phyloP scores from a whole-genome alignment of 345 rosid genomes.

The Pelargonium nanum region DNA sequence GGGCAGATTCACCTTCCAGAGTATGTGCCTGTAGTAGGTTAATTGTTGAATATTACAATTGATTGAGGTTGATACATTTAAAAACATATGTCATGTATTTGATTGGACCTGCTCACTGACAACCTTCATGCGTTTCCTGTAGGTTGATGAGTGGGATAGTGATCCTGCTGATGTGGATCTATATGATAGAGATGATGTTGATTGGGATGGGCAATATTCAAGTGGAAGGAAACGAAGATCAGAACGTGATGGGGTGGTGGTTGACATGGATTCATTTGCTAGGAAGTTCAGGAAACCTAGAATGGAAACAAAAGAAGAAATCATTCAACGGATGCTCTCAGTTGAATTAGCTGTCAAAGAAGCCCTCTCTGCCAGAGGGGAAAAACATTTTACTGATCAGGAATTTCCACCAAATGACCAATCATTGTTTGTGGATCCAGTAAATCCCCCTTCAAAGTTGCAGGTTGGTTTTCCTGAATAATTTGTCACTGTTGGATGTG shows the following conservation, averaged over 20 bases:
- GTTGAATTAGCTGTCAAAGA: slow-evolving; percentile 97
- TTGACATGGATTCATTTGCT: slow-evolving; percentile 80
- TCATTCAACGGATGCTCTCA: slow-evolving; percentile 90
- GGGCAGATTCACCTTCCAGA: slow-evolving; percentile 94
- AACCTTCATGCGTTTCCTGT: slow-evolving; percentile 16
- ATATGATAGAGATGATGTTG: slow-evolving; percentile 93
- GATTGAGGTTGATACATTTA: not conserved
- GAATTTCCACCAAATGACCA: slow-evolving; percentile 96
- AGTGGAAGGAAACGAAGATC: slow-evolving; percentile 90
- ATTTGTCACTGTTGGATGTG: slow-evolving; percentile 6
- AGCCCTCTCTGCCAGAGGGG: slow-evolving; percentile 82
- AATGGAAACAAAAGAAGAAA: slow-evolving; percentile 89
- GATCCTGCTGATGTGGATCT: slow-evolving; percentile 96
- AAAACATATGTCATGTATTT: not conserved
- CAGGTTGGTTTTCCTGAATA: slow-evolving; percentile 43
- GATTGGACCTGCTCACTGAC: slow-evolving; percentile 13
- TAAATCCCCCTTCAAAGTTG: slow-evolving; percentile 73
- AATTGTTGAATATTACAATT: not conserved
- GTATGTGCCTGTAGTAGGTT: slow-evolving; percentile 34
- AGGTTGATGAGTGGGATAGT: slow-evolving; percentile 99
- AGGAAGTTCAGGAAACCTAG: slow-evolving; percentile 90
- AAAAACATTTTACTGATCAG: slow-evolving; percentile 81
- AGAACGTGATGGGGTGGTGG: slow-evolving; percentile 59
- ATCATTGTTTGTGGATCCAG: slow-evolving; percentile 78
- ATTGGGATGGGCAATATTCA: slow-evolving; percentile 98